Percentiles rank a stretch among this genome's conserved stretches.
These are phyloP conservation scores for Blastobotrys aristatus DNA, from an alignment of 1,139 yeast species.

Conservation along the genomic window DNA sequence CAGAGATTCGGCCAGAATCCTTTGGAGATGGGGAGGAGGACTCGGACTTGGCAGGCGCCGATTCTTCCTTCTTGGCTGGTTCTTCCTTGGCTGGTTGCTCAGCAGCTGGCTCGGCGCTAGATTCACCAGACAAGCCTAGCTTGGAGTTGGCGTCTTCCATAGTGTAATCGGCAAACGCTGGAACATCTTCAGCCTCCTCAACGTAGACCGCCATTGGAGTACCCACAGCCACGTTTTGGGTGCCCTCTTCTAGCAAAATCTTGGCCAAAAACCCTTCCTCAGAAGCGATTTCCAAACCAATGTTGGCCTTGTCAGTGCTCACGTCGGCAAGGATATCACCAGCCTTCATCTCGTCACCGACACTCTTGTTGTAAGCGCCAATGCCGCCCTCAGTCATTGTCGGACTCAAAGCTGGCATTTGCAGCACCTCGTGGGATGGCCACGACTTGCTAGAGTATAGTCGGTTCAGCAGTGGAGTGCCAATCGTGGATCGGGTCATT, in stretches of 20 bases:
- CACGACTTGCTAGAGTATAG: constrained; percentile 38
- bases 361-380: constrained; percentile 81
- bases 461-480: constrained; percentile 33
- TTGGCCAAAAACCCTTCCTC: constrained; percentile 96
- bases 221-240: constrained; percentile 89
- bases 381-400: constrained; percentile 96
- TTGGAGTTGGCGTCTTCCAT: constrained; percentile 73
- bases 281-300: constrained; percentile 99
- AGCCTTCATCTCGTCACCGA: constrained; percentile 80
- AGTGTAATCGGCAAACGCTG: constrained; percentile 82
- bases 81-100: constrained; percentile 22
- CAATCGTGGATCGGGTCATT: not conserved
- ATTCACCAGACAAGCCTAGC: constrained; percentile 38
- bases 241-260: constrained; percentile 77
- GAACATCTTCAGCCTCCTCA: constrained; percentile 77
- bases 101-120: constrained; percentile 18
- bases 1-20: constrained; percentile 61
- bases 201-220: constrained; percentile 96
- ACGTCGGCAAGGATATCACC: constrained; percentile 96
- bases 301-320: constrained; percentile 97
- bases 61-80: constrained; percentile 9
- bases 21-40: not conserved
- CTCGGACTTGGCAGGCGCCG: constrained; percentile 23
- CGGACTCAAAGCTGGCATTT: constrained; percentile 94
- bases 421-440: constrained; percentile 63